Percentiles rank a stretch among this genome's conserved stretches.
These are phyloP conservation scores for Myriosclerotinia scirpicola DNA, from an alignment of 2,329 filamentous ascomycete species.

Conservation along the genomic window DNA sequence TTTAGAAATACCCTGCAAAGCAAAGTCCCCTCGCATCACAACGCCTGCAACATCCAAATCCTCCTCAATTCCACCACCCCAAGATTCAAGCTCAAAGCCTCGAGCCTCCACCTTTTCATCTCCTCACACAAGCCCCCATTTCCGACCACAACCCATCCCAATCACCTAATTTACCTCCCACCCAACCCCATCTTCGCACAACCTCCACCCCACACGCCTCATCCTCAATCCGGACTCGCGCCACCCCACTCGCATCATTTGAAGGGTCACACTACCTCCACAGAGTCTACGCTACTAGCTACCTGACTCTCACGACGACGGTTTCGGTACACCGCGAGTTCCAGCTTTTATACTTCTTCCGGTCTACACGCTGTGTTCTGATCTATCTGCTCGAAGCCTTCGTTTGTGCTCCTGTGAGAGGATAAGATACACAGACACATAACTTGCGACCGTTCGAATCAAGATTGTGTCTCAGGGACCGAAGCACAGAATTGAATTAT, in stretches of 20 bases:
- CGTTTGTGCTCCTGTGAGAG: slow-evolving; percentile 14
- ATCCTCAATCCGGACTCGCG: slow-evolving; percentile 11
- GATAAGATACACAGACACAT: slow-evolving; percentile 8
- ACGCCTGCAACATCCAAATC: slow-evolving; percentile 3
- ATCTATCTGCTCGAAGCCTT: slow-evolving; percentile 12
- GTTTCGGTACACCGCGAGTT: slow-evolving; percentile 12
- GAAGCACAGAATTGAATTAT: slow-evolving; percentile 19
- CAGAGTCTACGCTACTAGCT: neutral
- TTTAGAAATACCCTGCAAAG: slow-evolving; percentile 12
- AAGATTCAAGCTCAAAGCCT: slow-evolving; percentile 14
- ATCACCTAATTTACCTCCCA: neutral
- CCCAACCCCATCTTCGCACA: slow-evolving; percentile 1
- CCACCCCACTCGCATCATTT: slow-evolving; percentile 1
- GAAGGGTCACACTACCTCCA: slow-evolving; percentile 9
- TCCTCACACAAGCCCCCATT: slow-evolving; percentile 4
- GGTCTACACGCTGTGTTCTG: slow-evolving; percentile 12
- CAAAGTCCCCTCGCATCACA: neutral
- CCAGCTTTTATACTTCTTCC: slow-evolving; percentile 8
- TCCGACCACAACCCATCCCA: neutral
- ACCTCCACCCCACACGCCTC: neutral
- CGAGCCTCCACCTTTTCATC: neutral
- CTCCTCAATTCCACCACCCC: neutral
- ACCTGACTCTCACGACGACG: slow-evolving; percentile 14
- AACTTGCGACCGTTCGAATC: slow-evolving; percentile 7
- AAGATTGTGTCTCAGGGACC: slow-evolving; percentile 10